Evolutionary conservation across 2,329 filamentous ascomycete genomes (phyloP).

Genomic region (Diplodia mutila): DNA sequence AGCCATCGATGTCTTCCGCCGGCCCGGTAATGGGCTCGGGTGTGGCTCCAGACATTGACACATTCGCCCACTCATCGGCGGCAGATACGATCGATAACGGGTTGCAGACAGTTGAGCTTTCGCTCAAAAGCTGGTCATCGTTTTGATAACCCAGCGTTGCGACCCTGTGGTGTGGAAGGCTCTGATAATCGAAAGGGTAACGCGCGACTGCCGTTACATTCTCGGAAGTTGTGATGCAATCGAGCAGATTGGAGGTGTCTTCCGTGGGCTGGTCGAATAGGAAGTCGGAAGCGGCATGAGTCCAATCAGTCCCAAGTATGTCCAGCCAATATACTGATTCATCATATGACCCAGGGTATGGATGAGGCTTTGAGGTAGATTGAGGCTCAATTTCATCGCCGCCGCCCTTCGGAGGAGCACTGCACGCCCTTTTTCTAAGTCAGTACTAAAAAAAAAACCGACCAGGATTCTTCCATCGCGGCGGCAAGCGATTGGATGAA

Average conservation of each 20-base stretch:
- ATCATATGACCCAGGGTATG: background rate
- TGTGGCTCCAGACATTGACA: background rate
- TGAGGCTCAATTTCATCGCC: no score
- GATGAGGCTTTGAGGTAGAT: background rate
- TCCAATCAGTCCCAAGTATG: background rate
- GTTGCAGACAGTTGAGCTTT: background rate
- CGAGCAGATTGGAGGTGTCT: rapidly evolving
- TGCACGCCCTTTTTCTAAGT: slow-evolving; percentile 31
- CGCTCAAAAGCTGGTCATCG: no score
- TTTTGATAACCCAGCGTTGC: no score
- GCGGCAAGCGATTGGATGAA: slow-evolving; percentile 17
- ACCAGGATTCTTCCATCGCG: slow-evolving; percentile 27
- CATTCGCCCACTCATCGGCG: background rate
- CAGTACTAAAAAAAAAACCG: slow-evolving; percentile 30
- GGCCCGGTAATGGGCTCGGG: background rate
- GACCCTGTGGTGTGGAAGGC: background rate
- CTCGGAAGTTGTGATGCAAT: background rate
- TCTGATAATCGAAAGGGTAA: background rate
- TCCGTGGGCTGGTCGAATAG: background rate
- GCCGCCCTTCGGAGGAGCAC: no score
- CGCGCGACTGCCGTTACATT: no score
- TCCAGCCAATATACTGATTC: background rate
- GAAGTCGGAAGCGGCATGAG: background rate
- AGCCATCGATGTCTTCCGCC: background rate
- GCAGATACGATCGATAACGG: background rate